Percentiles rank a stretch among this genome's conserved stretches.
Conservation (phyloP, 2,329 filamentous ascomycete genomes). For the Botryosphaeria dothidea region DNA sequence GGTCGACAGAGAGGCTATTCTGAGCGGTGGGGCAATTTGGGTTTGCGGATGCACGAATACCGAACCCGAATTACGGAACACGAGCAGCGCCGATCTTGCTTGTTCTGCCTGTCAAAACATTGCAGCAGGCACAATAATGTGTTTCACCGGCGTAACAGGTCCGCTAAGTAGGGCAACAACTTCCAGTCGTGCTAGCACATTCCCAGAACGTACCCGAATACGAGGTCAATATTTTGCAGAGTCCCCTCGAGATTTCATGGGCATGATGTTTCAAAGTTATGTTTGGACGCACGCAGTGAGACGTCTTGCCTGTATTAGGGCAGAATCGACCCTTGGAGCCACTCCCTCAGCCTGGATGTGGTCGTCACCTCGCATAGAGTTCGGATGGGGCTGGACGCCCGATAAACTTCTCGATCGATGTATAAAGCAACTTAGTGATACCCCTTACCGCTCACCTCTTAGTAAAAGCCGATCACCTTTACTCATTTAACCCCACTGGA, state of each 20-base stretch:
- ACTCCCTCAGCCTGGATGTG: not conserved
- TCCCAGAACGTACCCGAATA: not conserved
- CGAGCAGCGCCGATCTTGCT: not conserved
- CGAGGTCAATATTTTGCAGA: not conserved
- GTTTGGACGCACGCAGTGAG: not conserved
- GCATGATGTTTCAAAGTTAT: not conserved
- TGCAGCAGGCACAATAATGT: not conserved
- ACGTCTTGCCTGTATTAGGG: not conserved
- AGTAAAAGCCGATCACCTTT: not conserved
- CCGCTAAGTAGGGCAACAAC: not conserved
- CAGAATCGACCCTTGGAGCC: not conserved
- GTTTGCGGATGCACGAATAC: not conserved
- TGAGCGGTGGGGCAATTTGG: too few relatives aligned
- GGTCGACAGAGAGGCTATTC: too few relatives aligned
- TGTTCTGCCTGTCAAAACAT: not conserved
- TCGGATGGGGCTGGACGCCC: not conserved
- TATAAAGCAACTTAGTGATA: not conserved
- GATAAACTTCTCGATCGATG: too few relatives aligned
- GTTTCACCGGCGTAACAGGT: not conserved
- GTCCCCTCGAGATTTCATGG: not conserved
- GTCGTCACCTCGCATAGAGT: not conserved
- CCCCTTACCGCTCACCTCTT: not conserved
- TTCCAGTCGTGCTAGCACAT: not conserved
- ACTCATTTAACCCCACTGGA: not conserved
- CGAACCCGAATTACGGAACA: not conserved